Conservation (phyloP, 83 land plant species). For the Thuja plicata region DNA sequence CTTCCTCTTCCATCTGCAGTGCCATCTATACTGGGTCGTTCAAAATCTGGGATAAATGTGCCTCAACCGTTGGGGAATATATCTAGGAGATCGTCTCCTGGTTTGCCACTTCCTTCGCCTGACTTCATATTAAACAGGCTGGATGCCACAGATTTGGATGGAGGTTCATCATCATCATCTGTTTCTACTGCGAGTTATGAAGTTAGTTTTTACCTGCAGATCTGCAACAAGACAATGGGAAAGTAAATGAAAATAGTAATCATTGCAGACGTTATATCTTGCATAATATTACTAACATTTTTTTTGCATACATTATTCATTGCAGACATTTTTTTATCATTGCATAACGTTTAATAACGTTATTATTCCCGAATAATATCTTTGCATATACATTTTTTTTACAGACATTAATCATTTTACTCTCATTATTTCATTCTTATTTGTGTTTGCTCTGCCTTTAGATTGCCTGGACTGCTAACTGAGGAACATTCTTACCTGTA, state of each 20-base stretch:
- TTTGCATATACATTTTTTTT: no score
- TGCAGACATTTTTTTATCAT: no score
- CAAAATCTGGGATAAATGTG: slow-evolving; percentile 42
- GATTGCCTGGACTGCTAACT: no score
- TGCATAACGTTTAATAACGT: no score
- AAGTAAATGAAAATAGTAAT: slow-evolving; percentile 25
- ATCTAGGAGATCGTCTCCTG: slow-evolving; percentile 31
- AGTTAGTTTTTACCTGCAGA: slow-evolving; percentile 64
- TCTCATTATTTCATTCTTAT: no score
- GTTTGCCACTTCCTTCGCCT: slow-evolving; percentile 63
- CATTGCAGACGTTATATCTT: no score
- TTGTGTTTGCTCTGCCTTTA: no score
- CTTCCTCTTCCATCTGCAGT: slow-evolving; percentile 64
- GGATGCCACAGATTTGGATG: slow-evolving; percentile 46
- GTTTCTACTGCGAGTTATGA: slow-evolving; percentile 56
- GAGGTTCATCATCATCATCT: slow-evolving; percentile 46
- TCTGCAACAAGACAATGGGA: slow-evolving; percentile 24
- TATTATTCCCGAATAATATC: no score
- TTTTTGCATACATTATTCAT: no score
- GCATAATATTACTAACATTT: no score
- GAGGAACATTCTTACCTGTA: no score
- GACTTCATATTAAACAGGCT: slow-evolving; percentile 15
- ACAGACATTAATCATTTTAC: no score
- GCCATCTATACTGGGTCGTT: slow-evolving; percentile 24
- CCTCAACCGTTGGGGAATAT: slow-evolving; percentile 28